Evolutionary conservation across 345 rosid species (phyloP).

Genomic region (Clausena lansium): DNA sequence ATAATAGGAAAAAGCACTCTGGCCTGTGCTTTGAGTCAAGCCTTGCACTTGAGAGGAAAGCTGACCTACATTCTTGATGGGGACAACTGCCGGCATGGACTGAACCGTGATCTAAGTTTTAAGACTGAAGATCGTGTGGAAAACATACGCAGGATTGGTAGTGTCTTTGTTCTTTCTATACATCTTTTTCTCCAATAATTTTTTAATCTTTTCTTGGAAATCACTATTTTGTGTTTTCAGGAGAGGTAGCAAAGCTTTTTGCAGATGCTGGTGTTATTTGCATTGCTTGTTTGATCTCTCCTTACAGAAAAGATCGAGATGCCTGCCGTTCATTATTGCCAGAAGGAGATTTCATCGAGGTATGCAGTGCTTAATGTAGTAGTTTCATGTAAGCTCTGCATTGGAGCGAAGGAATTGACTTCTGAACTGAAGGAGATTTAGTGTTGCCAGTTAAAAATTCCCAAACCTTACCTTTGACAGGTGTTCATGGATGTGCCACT

Average conservation of each 20-base stretch:
- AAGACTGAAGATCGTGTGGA: slow-evolving; percentile 70
- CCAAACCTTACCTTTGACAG: slow-evolving; percentile 26
- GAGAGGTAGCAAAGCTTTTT: slow-evolving; percentile 83
- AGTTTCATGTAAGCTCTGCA: background rate
- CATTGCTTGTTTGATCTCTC: slow-evolving; percentile 83
- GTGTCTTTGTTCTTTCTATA: background rate
- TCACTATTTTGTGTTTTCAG: slow-evolving; percentile 31
- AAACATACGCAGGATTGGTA: slow-evolving; percentile 77
- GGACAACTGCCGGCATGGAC: slow-evolving; percentile 79
- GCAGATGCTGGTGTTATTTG: slow-evolving; percentile 83
- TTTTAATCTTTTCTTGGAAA: slow-evolving; percentile 3
- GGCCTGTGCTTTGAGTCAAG: slow-evolving; percentile 66
- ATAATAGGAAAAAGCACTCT: slow-evolving; percentile 75
- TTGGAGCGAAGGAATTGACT: background rate
- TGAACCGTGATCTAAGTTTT: slow-evolving; percentile 67
- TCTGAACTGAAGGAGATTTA: background rate
- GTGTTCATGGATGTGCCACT: slow-evolving; percentile 79
- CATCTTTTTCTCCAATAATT: background rate
- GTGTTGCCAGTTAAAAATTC: slow-evolving; percentile 10
- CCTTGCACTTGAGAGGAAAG: slow-evolving; percentile 61
- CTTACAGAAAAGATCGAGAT: slow-evolving; percentile 73
- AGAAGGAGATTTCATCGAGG: slow-evolving; percentile 78
- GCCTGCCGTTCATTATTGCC: slow-evolving; percentile 68
- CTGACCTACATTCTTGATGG: slow-evolving; percentile 76
- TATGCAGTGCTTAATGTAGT: slow-evolving; percentile 22